Base-by-base conservation (phyloP, 129 eudicot genomes). In the Erigeron canadensis region DNA sequence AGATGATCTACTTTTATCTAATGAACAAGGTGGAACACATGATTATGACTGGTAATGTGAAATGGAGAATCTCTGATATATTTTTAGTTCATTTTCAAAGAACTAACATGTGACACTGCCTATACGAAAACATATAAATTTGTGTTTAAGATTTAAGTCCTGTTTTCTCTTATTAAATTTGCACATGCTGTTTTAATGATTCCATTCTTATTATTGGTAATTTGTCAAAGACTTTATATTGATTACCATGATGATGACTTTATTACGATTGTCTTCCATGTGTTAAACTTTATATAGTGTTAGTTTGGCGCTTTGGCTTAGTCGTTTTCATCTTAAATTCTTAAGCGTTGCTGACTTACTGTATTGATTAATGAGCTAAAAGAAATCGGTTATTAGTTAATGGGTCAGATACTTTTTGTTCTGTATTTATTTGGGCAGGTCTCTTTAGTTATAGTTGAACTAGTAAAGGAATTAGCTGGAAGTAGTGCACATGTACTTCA, bases 1-100 rank as follows among this genome's bases (percentile, higher is more conserved):
- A 70, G 96, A 91, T 60, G 96, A 91, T 74, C 89, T 91, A 5
- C 57, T 90, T 75, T 78, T 90, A 17, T 72, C 96, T 4, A 68
- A 72, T 19, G 88, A 92, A 28, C 34, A 28, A 45, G 91, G 84
- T 53, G 98, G 96, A 22, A 92, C 88, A 11, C 37, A 58, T 23
- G 63, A 58, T 23, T 58, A 58, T 58, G 63, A 58, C 39, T 58
- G 17, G 63, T 58, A 50, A 50, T 12, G 11, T 50, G n/a, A 3
- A 28, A 28, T 28, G 34, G 34, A 28, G 3, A 28, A 28, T 28
- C 34, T 28, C 34, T 28, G 34, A 28, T 28, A 28, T 28, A 28
- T 28, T 28, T 28, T 28, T 28, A 28, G 34, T 28, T 28, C 34
- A 28, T 28, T 28, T 28, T 28, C 34, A 3, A 28, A 28, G 34